These are phyloP conservation scores for Amniculicola lignicola DNA, from an alignment of 495 filamentous ascomycete species.

Conservation along the genomic window DNA sequence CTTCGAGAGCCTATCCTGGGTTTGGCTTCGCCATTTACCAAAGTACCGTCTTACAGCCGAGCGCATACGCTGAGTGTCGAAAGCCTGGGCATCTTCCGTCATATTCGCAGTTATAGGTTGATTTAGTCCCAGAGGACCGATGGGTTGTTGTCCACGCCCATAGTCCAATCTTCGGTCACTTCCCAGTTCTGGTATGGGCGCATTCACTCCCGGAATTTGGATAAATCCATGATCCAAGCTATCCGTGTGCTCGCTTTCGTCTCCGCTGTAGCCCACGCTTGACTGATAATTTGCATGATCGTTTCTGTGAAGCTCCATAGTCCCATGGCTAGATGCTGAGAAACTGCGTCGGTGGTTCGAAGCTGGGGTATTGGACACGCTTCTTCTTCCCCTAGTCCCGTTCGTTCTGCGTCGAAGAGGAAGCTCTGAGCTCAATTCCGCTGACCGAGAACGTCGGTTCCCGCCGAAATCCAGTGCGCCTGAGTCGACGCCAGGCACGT, in stretches of 20 bases:
- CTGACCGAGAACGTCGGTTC: slow-evolving; percentile 37
- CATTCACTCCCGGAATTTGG: slow-evolving; percentile 25
- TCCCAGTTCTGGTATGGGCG: slow-evolving; percentile 21
- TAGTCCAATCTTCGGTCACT: no score
- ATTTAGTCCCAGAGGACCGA: slow-evolving; percentile 13
- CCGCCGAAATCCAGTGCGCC: not conserved
- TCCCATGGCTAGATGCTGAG: slow-evolving; percentile 28
- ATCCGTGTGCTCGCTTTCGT: slow-evolving; percentile 26
- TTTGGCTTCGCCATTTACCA: slow-evolving; percentile 28
- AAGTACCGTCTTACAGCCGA: slow-evolving; percentile 4
- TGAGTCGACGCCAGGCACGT: slow-evolving; percentile 10
- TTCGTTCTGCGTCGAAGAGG: slow-evolving; percentile 31
- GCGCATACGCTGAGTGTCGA: slow-evolving; percentile 47
- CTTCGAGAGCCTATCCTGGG: slow-evolving; percentile 46
- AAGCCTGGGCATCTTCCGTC: slow-evolving; percentile 57
- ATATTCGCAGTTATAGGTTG: slow-evolving; percentile 56
- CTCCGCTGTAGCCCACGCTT: slow-evolving; percentile 19
- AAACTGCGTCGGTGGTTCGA: slow-evolving; percentile 6
- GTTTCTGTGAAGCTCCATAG: slow-evolving; percentile 12
- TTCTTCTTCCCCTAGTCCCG: slow-evolving; percentile 7
- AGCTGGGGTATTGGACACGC: slow-evolving; percentile 3
- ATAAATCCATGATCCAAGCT: slow-evolving; percentile 12
- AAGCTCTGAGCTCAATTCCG: slow-evolving; percentile 11
- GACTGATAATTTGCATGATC: not conserved
- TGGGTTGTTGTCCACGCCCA: slow-evolving; percentile 38